Evolutionary conservation across 1,284 basidiomycete genomes (phyloP).

Genomic region (Entoloma clypeatum): DNA sequence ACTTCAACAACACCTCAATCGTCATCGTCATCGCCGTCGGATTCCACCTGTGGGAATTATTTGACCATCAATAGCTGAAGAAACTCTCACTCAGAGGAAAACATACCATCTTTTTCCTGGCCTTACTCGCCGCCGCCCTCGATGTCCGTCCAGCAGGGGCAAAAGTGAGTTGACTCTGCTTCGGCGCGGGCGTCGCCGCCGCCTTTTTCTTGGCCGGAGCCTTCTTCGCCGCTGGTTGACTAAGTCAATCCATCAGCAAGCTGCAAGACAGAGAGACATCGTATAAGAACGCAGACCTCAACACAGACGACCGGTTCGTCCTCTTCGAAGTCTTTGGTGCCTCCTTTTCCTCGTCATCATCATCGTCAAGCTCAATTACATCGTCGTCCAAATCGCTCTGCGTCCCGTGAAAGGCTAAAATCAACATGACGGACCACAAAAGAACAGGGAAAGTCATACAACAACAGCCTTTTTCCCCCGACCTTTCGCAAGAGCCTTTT

Average conservation of each 20-base stretch:
- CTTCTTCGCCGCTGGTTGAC: conserved; percentile 49
- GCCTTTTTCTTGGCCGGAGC: conserved; percentile 55
- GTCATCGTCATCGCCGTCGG: conserved; percentile 29
- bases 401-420: conserved; percentile 9
- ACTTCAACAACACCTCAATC: too few relatives aligned
- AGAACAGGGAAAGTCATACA: conserved; percentile 6
- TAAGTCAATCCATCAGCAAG: conserved; percentile 24
- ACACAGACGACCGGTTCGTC: conserved; percentile 62
- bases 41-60: conserved; percentile 19
- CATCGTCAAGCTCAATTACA: conserved; percentile 44
- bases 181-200: conserved; percentile 34
- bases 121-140: conserved; percentile 56
- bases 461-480: conserved; percentile 50
- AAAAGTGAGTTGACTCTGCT: conserved; percentile 59
- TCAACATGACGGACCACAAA: conserved; percentile 3
- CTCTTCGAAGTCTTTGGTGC: conserved; percentile 46
- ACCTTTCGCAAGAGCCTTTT: conserved; percentile 33
- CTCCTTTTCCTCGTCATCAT: conserved; percentile 58
- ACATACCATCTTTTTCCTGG: conserved; percentile 49
- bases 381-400: conserved; percentile 56
- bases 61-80: not conserved
- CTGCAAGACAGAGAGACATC: not conserved
- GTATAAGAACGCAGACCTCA: conserved; percentile 41
- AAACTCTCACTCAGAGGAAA: not conserved
- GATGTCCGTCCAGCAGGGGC: conserved; percentile 55